Evolutionary conservation across 2,329 filamentous ascomycete genomes (phyloP).

Genomic region (Epichloe glyceriae): DNA sequence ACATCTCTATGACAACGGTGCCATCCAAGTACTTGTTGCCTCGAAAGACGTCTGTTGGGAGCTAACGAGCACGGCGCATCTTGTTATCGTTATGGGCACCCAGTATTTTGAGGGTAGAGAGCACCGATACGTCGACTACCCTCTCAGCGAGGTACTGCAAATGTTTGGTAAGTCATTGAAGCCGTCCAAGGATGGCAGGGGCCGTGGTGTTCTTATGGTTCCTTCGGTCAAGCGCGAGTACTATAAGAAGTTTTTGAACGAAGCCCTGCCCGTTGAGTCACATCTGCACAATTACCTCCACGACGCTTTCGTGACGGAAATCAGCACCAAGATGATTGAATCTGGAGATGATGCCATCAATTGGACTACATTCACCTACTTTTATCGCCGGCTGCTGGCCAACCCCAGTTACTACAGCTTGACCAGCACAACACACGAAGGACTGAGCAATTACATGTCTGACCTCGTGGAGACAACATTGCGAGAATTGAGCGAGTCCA

Average conservation of each 20-base stretch:
- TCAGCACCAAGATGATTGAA: constrained; percentile 89
- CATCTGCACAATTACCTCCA: constrained; percentile 84
- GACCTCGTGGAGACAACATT: constrained; percentile 88
- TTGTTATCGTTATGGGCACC: constrained; percentile 94
- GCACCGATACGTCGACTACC: constrained; percentile 94
- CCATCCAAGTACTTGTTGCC: constrained; percentile 68
- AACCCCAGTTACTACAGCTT: constrained; percentile 96
- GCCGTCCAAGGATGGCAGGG: constrained; percentile 63
- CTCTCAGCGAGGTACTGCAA: constrained; percentile 83
- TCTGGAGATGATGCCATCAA: constrained; percentile 95
- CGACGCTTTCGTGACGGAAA: constrained; percentile 93
- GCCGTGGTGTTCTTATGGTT: constrained; percentile 91
- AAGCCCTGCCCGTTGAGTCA: constrained; percentile 89
- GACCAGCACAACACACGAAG: constrained; percentile 78
- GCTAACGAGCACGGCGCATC: constrained; percentile 71
- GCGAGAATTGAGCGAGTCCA: constrained; percentile 80
- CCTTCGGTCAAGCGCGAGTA: constrained; percentile 90
- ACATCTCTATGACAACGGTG: constrained; percentile 79
- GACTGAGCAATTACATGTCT: constrained; percentile 85
- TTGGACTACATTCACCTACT: constrained; percentile 97
- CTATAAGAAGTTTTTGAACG: constrained; percentile 97
- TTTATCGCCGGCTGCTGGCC: constrained; percentile 85
- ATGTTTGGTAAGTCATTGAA: constrained; percentile 94
- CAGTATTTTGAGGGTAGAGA: constrained; percentile 95
- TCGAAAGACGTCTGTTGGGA: constrained; percentile 93